Percentiles rank a stretch among this genome's conserved stretches.
Evolutionary conservation across 768 basidiomycete genomes (phyloP).

Genomic region (Trametes maxima): DNA sequence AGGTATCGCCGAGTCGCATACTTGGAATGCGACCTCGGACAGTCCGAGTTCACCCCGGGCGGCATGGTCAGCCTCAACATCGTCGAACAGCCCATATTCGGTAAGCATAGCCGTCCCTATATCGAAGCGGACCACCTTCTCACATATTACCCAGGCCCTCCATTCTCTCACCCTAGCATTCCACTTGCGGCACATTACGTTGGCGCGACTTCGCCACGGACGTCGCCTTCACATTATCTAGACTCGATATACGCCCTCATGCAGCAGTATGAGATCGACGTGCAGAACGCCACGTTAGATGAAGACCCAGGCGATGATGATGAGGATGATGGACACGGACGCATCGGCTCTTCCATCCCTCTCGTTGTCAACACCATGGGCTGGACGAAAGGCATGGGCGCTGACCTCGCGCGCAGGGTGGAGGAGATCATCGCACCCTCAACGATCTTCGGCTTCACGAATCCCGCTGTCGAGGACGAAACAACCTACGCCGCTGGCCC

Average conservation of each 20-base stretch:
- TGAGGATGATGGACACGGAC: slow-evolving; percentile 32
- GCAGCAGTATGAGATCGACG: slow-evolving; percentile 66
- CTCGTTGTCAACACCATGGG: slow-evolving; percentile 96
- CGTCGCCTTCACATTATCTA: slow-evolving; percentile 77
- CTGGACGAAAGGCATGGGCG: slow-evolving; percentile 93
- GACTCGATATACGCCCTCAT: slow-evolving; percentile 66
- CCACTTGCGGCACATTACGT: slow-evolving; percentile 81
- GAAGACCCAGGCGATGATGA: slow-evolving; percentile 21
- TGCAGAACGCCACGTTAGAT: slow-evolving; percentile 50
- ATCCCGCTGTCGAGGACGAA: slow-evolving; percentile 9
- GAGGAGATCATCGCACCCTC: slow-evolving; percentile 66
- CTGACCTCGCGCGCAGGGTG: slow-evolving; percentile 71
- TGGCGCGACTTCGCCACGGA: slow-evolving; percentile 75
- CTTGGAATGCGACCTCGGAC: slow-evolving; percentile 91
- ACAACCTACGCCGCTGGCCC: neutral
- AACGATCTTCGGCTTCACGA: slow-evolving; percentile 54
- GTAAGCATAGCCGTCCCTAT: slow-evolving; percentile 40
- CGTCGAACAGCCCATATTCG: slow-evolving; percentile 68
- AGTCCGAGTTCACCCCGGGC: slow-evolving; percentile 89
- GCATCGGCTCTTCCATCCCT: slow-evolving; percentile 65
- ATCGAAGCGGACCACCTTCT: neutral
- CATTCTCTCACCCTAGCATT: slow-evolving; percentile 80
- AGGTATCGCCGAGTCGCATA: slow-evolving; percentile 86
- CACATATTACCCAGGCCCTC: slow-evolving; percentile 57
- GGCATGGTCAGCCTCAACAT: slow-evolving; percentile 84